phyloP scores from a whole-genome alignment of 2,329 filamentous ascomycete species.

The Bisporella sp. region DNA sequence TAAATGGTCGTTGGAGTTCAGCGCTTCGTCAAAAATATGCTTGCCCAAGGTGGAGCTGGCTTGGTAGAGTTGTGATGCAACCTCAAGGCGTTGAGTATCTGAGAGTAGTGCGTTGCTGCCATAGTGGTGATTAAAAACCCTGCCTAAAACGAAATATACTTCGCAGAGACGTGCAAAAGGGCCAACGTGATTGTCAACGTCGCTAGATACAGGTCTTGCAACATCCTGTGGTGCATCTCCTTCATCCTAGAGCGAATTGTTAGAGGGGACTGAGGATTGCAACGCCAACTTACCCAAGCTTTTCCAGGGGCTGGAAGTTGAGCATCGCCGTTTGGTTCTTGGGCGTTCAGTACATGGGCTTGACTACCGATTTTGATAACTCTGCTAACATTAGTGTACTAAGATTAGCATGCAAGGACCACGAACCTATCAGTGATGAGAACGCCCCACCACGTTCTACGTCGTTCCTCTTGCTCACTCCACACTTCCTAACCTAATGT shows the following conservation, averaged over 20 bases:
- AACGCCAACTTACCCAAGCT: constrained; percentile 30
- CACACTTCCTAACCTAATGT: constrained; percentile 30
- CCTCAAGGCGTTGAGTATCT: constrained; percentile 15
- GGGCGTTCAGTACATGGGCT: constrained; percentile 20
- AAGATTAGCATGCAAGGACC: background rate
- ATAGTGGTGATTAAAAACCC: constrained; percentile 28
- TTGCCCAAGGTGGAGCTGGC: constrained; percentile 19
- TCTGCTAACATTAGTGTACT: constrained; percentile 14
- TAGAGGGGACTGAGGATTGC: background rate
- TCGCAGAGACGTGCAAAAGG: constrained; percentile 45
- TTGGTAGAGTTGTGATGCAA: constrained; percentile 20
- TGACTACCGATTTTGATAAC: constrained; percentile 24
- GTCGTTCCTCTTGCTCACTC: constrained; percentile 40
- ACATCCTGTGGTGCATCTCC: constrained; percentile 27
- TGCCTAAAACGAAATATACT: constrained; percentile 29
- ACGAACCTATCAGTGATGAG: constrained; percentile 38
- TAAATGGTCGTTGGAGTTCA: constrained; percentile 17
- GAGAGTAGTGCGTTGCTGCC: constrained; percentile 8
- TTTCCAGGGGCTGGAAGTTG: constrained; percentile 27
- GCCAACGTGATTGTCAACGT: constrained; percentile 38
- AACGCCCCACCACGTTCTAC: constrained; percentile 42
- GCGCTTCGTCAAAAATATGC: constrained; percentile 21
- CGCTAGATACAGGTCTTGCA: constrained; percentile 23
- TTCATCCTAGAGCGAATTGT: constrained; percentile 1
- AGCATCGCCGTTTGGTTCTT: constrained; percentile 21